Conservation (phyloP, 306 rosid genomes). For the Prunus fruticosa region DNA sequence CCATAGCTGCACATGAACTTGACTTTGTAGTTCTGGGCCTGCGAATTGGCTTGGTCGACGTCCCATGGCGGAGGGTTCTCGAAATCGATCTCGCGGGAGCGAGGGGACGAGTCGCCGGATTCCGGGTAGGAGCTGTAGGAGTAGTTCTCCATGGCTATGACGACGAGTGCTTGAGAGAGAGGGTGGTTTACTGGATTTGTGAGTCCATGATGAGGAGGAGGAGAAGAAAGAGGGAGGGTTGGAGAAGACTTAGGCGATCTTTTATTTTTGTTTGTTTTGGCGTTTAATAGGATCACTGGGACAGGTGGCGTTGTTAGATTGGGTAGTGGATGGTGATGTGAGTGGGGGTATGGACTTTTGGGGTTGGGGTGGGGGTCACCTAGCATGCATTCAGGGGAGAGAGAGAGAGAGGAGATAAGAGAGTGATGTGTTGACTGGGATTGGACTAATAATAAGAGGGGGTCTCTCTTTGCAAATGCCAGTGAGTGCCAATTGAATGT, state of each 20-base stretch:
- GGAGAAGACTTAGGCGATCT: not conserved
- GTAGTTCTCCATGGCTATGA: conserved; percentile 60
- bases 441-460: not conserved
- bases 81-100: conserved; percentile 78
- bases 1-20: conserved; percentile 95
- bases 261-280: not conserved
- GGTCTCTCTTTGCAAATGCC: not conserved
- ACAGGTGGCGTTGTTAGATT: not conserved
- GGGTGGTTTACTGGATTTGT: not conserved
- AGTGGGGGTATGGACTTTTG: conserved; percentile 14
- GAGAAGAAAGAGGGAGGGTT: not conserved
- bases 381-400: not conserved
- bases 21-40: conserved; percentile 50
- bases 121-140: conserved; percentile 70
- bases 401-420: conserved; percentile 32
- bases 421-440: conserved; percentile 32
- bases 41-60: conserved; percentile 20
- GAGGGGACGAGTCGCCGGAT: conserved; percentile 88
- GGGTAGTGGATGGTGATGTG: not conserved
- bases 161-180: not conserved
- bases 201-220: not conserved
- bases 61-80: conserved; percentile 93
- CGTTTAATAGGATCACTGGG: not conserved
- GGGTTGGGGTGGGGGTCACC: not conserved
- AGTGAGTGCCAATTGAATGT: not conserved